A percentile compares a stretch with the other conserved stretches of the same genome.
phyloP scores from a whole-genome alignment of 2,329 filamentous ascomycete genomes.

The Verticillium albo-atrum region DNA sequence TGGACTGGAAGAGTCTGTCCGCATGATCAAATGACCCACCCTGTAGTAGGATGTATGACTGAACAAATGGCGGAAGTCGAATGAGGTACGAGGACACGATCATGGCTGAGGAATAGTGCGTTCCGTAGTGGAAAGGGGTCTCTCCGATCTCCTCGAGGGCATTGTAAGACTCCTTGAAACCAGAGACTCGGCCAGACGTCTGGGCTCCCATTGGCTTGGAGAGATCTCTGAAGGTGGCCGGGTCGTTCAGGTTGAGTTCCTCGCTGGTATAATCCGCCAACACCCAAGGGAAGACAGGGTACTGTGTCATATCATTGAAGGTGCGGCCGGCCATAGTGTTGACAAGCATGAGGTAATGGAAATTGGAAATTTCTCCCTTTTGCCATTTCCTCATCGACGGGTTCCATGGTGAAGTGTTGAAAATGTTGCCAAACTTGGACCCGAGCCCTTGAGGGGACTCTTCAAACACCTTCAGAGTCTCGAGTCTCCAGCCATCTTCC shows the following conservation, averaged over 20 bases:
- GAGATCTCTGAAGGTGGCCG: slow-evolving; percentile 81
- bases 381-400: slow-evolving; percentile 88
- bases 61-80: slow-evolving; percentile 89
- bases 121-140: slow-evolving; percentile 93
- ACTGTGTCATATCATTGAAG: slow-evolving; percentile 97
- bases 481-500: slow-evolving; percentile 88
- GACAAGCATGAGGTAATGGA: slow-evolving; percentile 97
- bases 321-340: slow-evolving; percentile 96
- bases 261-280: slow-evolving; percentile 93
- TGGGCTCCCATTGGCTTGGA: slow-evolving; percentile 97
- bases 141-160: slow-evolving; percentile 90
- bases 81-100: slow-evolving; percentile 97
- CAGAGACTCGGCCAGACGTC: slow-evolving; percentile 66
- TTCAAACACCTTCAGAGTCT: slow-evolving; percentile 68
- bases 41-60: slow-evolving; percentile 90
- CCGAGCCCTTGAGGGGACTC: slow-evolving; percentile 63
- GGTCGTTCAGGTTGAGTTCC: slow-evolving; percentile 81
- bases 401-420: slow-evolving; percentile 76
- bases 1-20: slow-evolving; percentile 90
- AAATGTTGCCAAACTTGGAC: slow-evolving; percentile 87
- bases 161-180: slow-evolving; percentile 79
- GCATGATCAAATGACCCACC: slow-evolving; percentile 96
- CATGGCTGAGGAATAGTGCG: slow-evolving; percentile 98
- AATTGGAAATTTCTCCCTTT: slow-evolving; percentile 93
- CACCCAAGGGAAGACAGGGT: slow-evolving; percentile 97